Conservation (phyloP, 164 flowering plant species). For the Tetracentron sinense region DNA sequence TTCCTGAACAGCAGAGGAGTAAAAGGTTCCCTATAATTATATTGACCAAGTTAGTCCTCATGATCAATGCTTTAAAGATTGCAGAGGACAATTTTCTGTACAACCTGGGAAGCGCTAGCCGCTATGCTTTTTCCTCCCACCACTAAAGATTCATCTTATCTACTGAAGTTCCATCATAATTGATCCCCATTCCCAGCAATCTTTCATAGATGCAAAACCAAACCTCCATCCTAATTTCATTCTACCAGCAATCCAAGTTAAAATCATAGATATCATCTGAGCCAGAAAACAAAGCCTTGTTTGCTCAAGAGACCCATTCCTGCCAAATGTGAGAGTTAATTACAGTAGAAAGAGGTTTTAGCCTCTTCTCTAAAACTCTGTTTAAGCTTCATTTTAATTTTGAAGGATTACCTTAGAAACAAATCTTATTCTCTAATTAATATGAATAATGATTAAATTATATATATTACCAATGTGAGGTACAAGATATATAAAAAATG, state of each 20-base stretch:
- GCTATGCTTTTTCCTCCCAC: not conserved
- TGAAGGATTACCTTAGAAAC: too few species aligned
- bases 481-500: too few species aligned
- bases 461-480: too few species aligned
- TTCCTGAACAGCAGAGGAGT: too few species aligned
- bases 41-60: too few species aligned
- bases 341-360: too few species aligned
- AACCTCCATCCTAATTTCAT: not conserved
- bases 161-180: not conserved
- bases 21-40: too few species aligned
- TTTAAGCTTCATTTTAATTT: not conserved
- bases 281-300: not conserved
- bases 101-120: too few species aligned
- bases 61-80: too few species aligned
- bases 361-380: not conserved
- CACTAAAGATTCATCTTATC: not conserved
- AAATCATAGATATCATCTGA: not conserved
- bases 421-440: too few species aligned
- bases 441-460: too few species aligned
- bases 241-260: not conserved
- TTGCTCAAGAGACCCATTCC: not conserved
- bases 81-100: too few species aligned
- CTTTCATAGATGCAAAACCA: not conserved
- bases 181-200: not conserved
- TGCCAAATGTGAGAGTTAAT: not conserved